Percentiles rank a stretch among this genome's conserved stretches.
These are phyloP conservation scores for Nemania sp. DNA, from an alignment of 2,329 filamentous ascomycete species.

Conservation along the genomic window DNA sequence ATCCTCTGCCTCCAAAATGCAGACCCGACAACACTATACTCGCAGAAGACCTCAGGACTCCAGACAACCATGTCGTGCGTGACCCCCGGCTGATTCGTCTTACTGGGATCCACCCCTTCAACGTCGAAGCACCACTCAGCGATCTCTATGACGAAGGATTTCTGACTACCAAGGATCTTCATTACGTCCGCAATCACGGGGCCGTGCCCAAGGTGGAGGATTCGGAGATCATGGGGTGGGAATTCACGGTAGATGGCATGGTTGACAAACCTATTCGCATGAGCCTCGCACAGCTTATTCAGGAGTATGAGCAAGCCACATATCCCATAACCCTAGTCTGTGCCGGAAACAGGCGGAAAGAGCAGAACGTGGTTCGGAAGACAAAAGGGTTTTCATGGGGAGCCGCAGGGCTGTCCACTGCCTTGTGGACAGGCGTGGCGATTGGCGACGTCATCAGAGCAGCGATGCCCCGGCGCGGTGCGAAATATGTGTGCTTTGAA, in stretches of 20 bases:
- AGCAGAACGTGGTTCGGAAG: conserved; percentile 91
- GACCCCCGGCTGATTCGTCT: conserved; percentile 86
- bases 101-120: conserved; percentile 91
- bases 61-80: conserved; percentile 82
- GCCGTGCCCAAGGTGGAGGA: conserved; percentile 81
- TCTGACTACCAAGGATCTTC: conserved; percentile 85
- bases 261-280: conserved; percentile 81
- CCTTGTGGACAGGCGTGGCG: conserved; percentile 85
- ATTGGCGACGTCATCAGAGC: conserved; percentile 77
- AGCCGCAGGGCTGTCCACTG: conserved; percentile 85
- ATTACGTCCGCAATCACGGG: conserved; percentile 94
- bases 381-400: conserved; percentile 97
- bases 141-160: conserved; percentile 84
- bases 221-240: conserved; percentile 80
- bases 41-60: conserved; percentile 82
- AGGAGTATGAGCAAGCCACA: conserved; percentile 82
- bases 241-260: conserved; percentile 84
- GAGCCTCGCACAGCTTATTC: conserved; percentile 77
- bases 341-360: conserved; percentile 90
- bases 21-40: conserved; percentile 70
- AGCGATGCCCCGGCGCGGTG: conserved; percentile 75
- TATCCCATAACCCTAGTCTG: conserved; percentile 91
- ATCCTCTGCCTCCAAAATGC: conserved; percentile 77
- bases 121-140: conserved; percentile 85
- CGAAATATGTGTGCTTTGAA: conserved; percentile 90